These are phyloP conservation scores for Pouteria glomerata DNA, from an alignment of 148 eudicot genomes.

Conservation along the genomic window DNA sequence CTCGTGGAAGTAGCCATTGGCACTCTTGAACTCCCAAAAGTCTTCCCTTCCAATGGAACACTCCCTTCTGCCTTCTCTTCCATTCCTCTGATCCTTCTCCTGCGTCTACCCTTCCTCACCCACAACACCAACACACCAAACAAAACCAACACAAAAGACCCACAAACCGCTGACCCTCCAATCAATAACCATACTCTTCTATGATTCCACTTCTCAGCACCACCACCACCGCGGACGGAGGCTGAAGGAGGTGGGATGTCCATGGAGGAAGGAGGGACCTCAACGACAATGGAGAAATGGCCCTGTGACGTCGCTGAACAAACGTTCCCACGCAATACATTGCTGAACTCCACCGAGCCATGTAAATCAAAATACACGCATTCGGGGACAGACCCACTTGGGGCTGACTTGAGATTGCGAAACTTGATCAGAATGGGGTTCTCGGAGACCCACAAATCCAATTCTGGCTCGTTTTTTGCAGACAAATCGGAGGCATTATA, in stretches of 20 bases:
- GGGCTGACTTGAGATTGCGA: background rate
- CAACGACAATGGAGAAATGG: conserved; percentile 30
- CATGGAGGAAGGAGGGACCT: conserved; percentile 2
- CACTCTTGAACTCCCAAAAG: conserved; percentile 23
- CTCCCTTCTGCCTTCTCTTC: conserved; percentile 21
- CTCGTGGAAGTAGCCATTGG: conserved; percentile 37
- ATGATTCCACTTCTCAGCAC: background rate
- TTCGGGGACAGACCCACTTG: background rate
- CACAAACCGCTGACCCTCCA: conserved; percentile 24
- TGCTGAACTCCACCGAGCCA: conserved; percentile 31
- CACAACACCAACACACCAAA: conserved; percentile 17
- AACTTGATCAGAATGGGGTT: conserved; percentile 27
- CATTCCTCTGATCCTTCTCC: conserved; percentile 26
- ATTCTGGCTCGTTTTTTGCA: conserved; percentile 19
- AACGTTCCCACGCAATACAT: conserved; percentile 14
- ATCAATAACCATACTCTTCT: conserved; percentile 3
- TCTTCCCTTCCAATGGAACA: conserved; percentile 16
- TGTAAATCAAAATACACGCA: conserved; percentile 34
- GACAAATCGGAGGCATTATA: conserved; percentile 33
- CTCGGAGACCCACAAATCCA: conserved; percentile 24
- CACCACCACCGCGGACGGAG: background rate
- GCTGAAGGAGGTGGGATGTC: conserved; percentile 22
- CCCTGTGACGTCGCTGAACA: conserved; percentile 29
- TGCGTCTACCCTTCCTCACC: conserved; percentile 12
- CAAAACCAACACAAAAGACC: conserved; percentile 5